Base-by-base conservation (phyloP, 257 asterid species). In the Gentiana dahurica region DNA sequence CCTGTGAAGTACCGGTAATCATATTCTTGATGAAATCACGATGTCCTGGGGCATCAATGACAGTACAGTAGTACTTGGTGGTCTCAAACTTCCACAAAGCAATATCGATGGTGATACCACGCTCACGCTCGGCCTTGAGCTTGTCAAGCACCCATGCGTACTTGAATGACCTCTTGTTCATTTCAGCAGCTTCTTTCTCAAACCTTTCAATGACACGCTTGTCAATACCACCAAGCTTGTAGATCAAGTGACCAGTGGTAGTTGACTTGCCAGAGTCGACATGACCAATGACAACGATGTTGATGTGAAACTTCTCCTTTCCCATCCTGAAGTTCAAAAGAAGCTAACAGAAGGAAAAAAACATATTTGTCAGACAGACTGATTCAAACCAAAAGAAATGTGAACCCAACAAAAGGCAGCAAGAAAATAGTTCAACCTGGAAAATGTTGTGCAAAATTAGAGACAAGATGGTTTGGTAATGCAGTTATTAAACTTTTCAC, bases 131-230 rank as follows among this genome's bases (percentile, higher is more conserved):
- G 24, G 94, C 94, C 69, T 85, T 85, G 10, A 85, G 94, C 70
- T 85, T 85, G 84, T 85, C 94, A 5, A 85, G 79, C 66, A 85
- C 91, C 90, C 94, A 85, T 1, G 90, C 87, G 44, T 85, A 85
- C 80, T 85, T 85, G 83, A 85, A 85, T 10, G 91, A 85, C 75
- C 94, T 81, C 79, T 84, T 84, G 83, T 84, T 84, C 94, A 84
- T 84, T 73, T 84, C 94, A 57, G 94, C 94, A 13, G 91, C 95
- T 55, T 86, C 95, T 59, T 80, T 80, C 75, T 80, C 87, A 4
- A 80, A 80, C 73, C 83, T 77, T 38, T 80, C 83, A 5, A 77
- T 80, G 33, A 80, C 86, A 71, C 86, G 77, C 81, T 77, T 80
- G 74, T 77, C 86, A 61, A 80, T 80, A 66, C 86, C 83, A 53